Percentiles rank a stretch among this genome's conserved stretches.
Evolutionary conservation across 2,329 filamentous ascomycete species (phyloP).

Genomic region (Epichloe scottii): DNA sequence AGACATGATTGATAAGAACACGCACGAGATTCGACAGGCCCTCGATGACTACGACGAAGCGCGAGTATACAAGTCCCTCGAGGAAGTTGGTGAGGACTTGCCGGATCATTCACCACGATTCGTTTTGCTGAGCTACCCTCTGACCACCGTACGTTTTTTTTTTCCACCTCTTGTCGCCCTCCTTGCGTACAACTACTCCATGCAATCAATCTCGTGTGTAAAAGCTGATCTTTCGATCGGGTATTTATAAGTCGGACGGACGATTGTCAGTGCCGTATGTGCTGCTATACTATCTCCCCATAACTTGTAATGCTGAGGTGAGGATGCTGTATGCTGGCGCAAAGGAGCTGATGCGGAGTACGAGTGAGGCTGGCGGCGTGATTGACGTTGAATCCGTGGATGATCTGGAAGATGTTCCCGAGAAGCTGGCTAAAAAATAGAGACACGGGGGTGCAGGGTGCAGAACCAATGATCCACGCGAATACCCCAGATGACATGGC

Average conservation of each 20-base stretch:
- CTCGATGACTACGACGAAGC: conserved; percentile 46
- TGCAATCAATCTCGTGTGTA: not conserved
- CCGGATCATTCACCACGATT: conserved; percentile 88
- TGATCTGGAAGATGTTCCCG: conserved; percentile 71
- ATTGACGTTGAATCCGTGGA: conserved; percentile 74
- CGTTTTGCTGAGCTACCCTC: conserved; percentile 78
- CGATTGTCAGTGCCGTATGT: conserved; percentile 85
- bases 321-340: conserved; percentile 94
- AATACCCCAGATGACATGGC: not conserved
- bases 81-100: conserved; percentile 74
- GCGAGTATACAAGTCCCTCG: conserved; percentile 65
- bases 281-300: conserved; percentile 86
- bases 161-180: not conserved
- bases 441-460: not conserved
- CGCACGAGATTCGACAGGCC: conserved; percentile 72
- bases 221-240: too few relatives aligned
- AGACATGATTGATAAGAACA: conserved; percentile 87
- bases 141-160: conserved; percentile 23
- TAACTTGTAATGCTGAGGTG: conserved; percentile 74
- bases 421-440: conserved; percentile 34
- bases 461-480: not conserved
- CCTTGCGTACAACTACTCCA: too few relatives aligned
- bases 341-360: conserved; percentile 90
- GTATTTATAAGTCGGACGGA: conserved; percentile 52
- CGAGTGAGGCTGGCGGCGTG: conserved; percentile 76